Conservation (phyloP, 148 eudicot species). For the Linanthus parryae region DNA sequence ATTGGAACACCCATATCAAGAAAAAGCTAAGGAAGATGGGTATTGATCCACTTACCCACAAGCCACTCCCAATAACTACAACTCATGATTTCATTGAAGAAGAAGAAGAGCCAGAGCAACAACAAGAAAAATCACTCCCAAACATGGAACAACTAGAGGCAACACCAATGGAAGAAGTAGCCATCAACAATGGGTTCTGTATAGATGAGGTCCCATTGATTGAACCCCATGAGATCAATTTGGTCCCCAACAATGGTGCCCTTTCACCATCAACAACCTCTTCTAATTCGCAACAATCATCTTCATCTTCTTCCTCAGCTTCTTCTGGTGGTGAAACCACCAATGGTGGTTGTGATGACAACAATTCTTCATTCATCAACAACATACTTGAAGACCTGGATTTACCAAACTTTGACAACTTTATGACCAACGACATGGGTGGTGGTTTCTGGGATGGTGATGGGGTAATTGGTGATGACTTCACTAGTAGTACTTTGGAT, state of each 20-base stretch:
- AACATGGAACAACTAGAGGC: no score
- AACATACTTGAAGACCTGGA: conserved; percentile 21
- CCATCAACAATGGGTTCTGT: conserved; percentile 31
- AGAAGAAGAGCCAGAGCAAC: conserved; percentile 1
- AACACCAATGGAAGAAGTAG: no score
- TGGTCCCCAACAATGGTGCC: no score
- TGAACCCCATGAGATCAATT: conserved; percentile 37
- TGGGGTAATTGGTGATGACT: no score
- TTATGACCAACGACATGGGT: conserved; percentile 13
- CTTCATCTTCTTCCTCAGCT: conserved; percentile 16
- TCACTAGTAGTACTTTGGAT: conserved; percentile 21
- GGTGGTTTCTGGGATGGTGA: conserved; percentile 44
- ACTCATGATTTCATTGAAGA: conserved; percentile 6
- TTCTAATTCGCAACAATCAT: conserved; percentile 7
- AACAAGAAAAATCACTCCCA: no score
- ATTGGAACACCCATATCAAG: conserved; percentile 85
- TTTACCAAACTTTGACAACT: conserved; percentile 25
- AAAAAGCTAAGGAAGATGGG: conserved; percentile 36
- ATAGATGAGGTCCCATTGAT: conserved; percentile 50
- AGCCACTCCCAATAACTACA: conserved; percentile 12
- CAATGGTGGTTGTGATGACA: not conserved
- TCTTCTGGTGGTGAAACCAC: conserved; percentile 18
- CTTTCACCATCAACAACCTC: no score
- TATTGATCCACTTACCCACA: not conserved
- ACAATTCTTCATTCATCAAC: no score